Base-by-base conservation (phyloP, 495 filamentous ascomycete species). In the Venustampulla echinocandica region DNA sequence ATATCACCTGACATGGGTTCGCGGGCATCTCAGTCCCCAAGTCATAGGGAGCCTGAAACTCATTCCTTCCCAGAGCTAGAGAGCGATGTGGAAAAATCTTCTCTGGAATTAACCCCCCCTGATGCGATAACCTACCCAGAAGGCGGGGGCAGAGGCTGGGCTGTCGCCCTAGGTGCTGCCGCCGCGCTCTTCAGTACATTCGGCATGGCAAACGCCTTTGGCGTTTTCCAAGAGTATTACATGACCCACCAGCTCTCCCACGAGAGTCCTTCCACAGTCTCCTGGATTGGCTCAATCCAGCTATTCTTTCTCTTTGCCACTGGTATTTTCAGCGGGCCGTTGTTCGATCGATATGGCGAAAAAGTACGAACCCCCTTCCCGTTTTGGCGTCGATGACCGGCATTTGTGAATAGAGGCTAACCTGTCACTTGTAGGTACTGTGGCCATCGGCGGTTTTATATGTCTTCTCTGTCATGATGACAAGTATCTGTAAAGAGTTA, bases 231-330 rank as follows among this genome's bases (percentile, higher is more conserved):
- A 56, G 71, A 76, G 5, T 85, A 85, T 61, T 88, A 88, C 53
- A 69, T 71, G 2, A 54, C 69, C 3, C 63, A 62, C 10, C 58
- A 74, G 15, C 55, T 66, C 3, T 47, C 62, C 6, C 36, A 54
- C 4, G 67, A 70, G 4, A 44, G 79, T 0, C 80, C 82, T 0
- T 84, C 82, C 0, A 71, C 79, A 33, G 78, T 92, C 43, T 84
- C 82, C 1, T 90, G 84, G 83, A 80, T 92, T 34, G 82, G 84
- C 2, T 81, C 77, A 15, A 64, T 86, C 17, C 82, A 87, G 53
- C 40, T 46, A 10, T 58, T 58, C 49, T 52, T 58, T 18, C 44
- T 54, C 2, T 52, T 58, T 15, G 44, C 28, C 9, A 52, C 47
- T 14, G 42, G 27, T 21, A 18, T 54, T 0, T 42, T 54, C 28